Evolutionary conservation across 345 rosid genomes (phyloP), one percentile per base, ranked within the genome.

Genomic region (Cardamine occulta): DNA sequence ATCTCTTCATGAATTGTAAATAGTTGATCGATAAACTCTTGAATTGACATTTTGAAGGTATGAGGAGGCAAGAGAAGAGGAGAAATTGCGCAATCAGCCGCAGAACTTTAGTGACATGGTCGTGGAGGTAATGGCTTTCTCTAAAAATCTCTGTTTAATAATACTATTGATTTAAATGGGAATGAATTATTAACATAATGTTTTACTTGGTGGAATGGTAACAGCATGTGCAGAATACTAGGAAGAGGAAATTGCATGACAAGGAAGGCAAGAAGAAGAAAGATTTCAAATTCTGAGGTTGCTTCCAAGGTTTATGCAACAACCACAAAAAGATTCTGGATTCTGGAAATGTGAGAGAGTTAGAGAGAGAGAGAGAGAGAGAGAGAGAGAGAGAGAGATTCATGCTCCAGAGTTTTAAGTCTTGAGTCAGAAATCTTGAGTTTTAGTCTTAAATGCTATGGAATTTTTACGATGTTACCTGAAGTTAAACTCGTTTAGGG

Each of bases 71-170:
- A 85, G 99, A 70, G 98, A 96, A 74, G 98, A 93, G 79, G 99
- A 91, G 86, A 96, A 96, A 74, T 57, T 81, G 44, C 96, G 96
- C 23, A 96, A 88, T 82, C 95, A 93, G 75, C 89, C 85, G n/a
- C 97, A 88, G 79, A 97, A 96, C 68, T 93, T 96, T 82, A 93
- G 98, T 74, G 98, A 96, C 79, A 96, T 96, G 99, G 99, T 96
- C 40, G 93, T 96, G 1, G 98, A 96, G 99, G 99, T 91, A 80
- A 34, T 79, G 64, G 23, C 42, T n/a, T 23, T 42, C 1, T 12
- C 13, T 62, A 14, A 37, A 19, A 14, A 21, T 58, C 7, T 57
- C 19, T 57, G 13, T 39, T 8, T 4, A 48, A 58, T 45, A 2
- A 45, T n/a, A n/a, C 35, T 10, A 18, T 1, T 17, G 23, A 44